Base-by-base conservation (phyloP, 257 asterid genomes). In the Solanum medicagineum region DNA sequence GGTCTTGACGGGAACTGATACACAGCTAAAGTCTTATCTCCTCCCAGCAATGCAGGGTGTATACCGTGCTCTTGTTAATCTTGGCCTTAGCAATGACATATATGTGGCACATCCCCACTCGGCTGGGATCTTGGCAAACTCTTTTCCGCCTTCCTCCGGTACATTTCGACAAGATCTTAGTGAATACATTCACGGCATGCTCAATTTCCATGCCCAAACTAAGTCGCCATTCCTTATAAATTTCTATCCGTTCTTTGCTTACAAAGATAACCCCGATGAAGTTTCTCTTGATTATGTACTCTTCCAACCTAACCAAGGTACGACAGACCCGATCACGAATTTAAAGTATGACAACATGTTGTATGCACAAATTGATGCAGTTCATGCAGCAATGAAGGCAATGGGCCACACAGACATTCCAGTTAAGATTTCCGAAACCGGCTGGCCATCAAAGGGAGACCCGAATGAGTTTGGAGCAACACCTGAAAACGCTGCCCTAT, bases 381-480 rank as follows among this genome's bases (percentile, higher is more conserved):
- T 95, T 68, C 89, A 94, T 73, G 62, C 91, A 0, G 98, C 99
- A 5, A 92, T 97, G 12, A 85, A 65, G 57, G 92, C 91, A 11
- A 13, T 93, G 84, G 99, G 98, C 4, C 91, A 87, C 45, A 81
- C 89, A 1, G 91, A 94, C 60, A 56, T 95, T 53, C 87, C 75
- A 57, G 93, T 97, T 16, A 87, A 91, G 69, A 92, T 97, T 42
- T 97, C 99, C 0, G 99, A 97, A 85, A 97, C 99, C 0, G 99
- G 99, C 1, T 96, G 99, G 99, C 99, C 98, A 1, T 93, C 98
- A 3, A 94, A 90, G 74, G 99, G 99, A 45, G 99, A 93, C 13
- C 79, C 87, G 0, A 36, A 85, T 40, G 99, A 96, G 90, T 83
- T 87, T 2, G 99, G 99, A 81, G 99, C 99, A 1, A 90, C 97